phyloP scores from a whole-genome alignment of 73 alveolate species.

The Paramecium pentaurelia region DNA sequence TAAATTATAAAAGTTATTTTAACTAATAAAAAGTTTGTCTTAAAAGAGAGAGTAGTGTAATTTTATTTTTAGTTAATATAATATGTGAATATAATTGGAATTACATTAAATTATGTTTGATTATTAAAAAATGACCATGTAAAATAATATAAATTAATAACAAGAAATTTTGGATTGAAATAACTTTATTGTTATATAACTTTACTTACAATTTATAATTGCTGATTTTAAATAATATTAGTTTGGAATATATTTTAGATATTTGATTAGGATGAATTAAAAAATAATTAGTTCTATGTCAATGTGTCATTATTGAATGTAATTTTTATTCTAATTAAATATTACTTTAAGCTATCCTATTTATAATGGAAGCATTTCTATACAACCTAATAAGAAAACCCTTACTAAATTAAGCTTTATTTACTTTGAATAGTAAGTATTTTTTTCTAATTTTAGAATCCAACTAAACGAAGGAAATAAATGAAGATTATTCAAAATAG shows the following conservation, averaged over 20 bases:
- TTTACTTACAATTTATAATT: no score
- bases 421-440: neutral
- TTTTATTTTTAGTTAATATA: no score
- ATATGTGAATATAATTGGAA: no score
- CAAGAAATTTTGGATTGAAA: no score
- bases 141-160: no score
- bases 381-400: neutral
- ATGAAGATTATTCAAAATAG: neutral
- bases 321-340: neutral
- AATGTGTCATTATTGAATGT: neutral
- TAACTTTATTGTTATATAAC: no score
- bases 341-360: neutral
- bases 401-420: neutral
- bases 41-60: no score
- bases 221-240: no score
- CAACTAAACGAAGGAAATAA: neutral
- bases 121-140: no score
- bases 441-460: neutral
- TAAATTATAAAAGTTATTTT: no score
- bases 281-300: neutral
- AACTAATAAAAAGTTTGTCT: no score
- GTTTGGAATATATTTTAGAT: neutral
- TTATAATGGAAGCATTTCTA: neutral
- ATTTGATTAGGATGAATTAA: neutral
- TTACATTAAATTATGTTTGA: no score